A percentile compares a stretch with the other conserved stretches of the same genome.
Evolutionary conservation across 257 asterid species (phyloP).

Genomic region (Osmanthus fragrans): DNA sequence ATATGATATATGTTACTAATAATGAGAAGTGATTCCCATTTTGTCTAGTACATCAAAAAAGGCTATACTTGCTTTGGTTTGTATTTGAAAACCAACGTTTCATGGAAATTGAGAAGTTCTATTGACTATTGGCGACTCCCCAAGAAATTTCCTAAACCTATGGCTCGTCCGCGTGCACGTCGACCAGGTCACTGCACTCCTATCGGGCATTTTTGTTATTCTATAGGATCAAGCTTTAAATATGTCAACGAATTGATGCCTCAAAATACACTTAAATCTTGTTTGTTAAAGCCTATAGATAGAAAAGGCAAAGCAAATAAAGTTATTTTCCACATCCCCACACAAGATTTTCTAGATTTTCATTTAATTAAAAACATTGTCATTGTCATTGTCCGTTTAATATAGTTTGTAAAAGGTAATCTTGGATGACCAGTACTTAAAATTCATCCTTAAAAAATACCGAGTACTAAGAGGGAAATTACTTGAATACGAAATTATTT

Average conservation of each 20-base stretch:
- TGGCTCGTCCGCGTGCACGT: background rate
- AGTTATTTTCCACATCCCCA: slow-evolving; percentile 30
- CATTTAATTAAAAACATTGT: slow-evolving; percentile 24
- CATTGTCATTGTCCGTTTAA: slow-evolving; percentile 18
- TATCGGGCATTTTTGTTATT: background rate
- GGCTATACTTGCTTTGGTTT: too few relatives aligned
- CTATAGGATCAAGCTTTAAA: background rate
- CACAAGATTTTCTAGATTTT: slow-evolving; percentile 11
- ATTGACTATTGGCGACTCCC: too few relatives aligned
- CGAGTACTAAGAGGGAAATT: too few relatives aligned
- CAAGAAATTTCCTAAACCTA: too few relatives aligned
- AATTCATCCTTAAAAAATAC: too few relatives aligned
- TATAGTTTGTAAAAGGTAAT: slow-evolving; percentile 9
- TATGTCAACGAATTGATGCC: background rate
- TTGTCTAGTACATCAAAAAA: too few relatives aligned
- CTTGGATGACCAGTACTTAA: slow-evolving; percentile 23
- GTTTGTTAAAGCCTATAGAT: too few relatives aligned
- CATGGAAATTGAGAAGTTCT: too few relatives aligned
- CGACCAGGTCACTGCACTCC: background rate
- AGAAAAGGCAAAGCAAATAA: background rate
- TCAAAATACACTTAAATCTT: background rate
- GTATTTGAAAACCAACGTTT: too few relatives aligned
- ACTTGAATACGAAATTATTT: too few relatives aligned
- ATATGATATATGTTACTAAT: too few relatives aligned
- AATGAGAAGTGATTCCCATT: too few relatives aligned